Evolutionary conservation across 2,329 filamentous ascomycete species (phyloP).

Genomic region (Neophaeococcomyces aloes): DNA sequence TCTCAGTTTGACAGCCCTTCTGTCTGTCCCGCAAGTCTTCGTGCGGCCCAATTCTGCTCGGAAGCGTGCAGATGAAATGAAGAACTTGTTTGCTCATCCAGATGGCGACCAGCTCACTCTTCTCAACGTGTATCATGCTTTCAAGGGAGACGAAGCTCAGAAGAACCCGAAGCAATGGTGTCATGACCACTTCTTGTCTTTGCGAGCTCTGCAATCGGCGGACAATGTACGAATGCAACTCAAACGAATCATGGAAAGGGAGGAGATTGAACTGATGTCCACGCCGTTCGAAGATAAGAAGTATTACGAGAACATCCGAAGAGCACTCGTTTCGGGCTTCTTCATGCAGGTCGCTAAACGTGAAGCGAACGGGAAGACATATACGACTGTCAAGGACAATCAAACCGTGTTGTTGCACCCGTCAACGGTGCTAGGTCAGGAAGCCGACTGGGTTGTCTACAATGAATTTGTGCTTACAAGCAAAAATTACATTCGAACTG

Average conservation of each 20-base stretch:
- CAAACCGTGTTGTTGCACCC: slow-evolving; percentile 89
- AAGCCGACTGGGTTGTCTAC: slow-evolving; percentile 94
- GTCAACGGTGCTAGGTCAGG: slow-evolving; percentile 75
- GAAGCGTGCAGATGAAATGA: slow-evolving; percentile 95
- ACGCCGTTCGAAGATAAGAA: slow-evolving; percentile 91
- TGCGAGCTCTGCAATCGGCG: slow-evolving; percentile 77
- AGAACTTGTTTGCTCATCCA: slow-evolving; percentile 78
- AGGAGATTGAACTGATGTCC: slow-evolving; percentile 73
- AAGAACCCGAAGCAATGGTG: slow-evolving; percentile 82
- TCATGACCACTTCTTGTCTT: slow-evolving; percentile 89
- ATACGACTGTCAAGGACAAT: slow-evolving; percentile 92
- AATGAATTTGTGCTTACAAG: slow-evolving; percentile 97
- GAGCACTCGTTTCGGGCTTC: slow-evolving; percentile 85
- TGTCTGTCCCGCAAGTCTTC: slow-evolving; percentile 92
- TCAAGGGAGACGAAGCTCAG: slow-evolving; percentile 64
- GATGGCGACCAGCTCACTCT: slow-evolving; percentile 95
- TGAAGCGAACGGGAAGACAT: slow-evolving; percentile 77
- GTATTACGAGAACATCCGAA: slow-evolving; percentile 95
- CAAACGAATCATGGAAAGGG: slow-evolving; percentile 91
- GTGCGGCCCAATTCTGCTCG: slow-evolving; percentile 74
- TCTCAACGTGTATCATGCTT: slow-evolving; percentile 95
- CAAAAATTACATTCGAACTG: slow-evolving; percentile 94
- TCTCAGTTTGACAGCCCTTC: slow-evolving; percentile 80
- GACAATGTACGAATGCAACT: slow-evolving; percentile 90
- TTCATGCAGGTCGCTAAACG: slow-evolving; percentile 99